phyloP scores from a whole-genome alignment of 148 eudicot species.

The Chenopodium berlandieri region DNA sequence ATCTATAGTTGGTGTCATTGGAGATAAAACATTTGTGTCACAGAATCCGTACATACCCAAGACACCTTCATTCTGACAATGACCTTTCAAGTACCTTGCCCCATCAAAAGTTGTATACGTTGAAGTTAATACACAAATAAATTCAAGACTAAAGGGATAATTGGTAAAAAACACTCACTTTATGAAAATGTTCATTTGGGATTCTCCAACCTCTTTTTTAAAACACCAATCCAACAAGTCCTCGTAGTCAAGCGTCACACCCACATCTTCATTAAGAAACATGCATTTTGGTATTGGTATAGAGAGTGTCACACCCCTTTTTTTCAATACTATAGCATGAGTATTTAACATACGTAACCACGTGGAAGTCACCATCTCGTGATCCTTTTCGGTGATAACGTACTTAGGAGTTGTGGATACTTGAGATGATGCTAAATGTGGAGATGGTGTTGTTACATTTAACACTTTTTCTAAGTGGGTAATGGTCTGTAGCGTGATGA shows the following conservation, averaged over 20 bases:
- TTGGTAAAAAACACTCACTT: not conserved
- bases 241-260: not conserved
- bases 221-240: conserved; percentile 7
- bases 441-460: not conserved
- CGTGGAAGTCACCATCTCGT: not conserved
- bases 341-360: too few species aligned
- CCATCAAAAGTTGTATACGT: not conserved
- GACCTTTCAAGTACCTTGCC: not conserved
- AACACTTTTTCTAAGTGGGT: too few species aligned
- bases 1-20: not conserved
- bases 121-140: not conserved
- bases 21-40: not conserved
- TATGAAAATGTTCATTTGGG: conserved; percentile 2
- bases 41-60: not conserved
- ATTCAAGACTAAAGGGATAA: not conserved
- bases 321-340: too few species aligned
- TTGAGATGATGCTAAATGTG: not conserved
- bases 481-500: too few species aligned
- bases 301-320: too few species aligned
- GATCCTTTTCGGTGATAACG: not conserved
- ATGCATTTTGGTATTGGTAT: not conserved
- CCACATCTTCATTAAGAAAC: not conserved
- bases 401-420: not conserved
- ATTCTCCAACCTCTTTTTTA: not conserved
- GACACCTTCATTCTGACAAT: not conserved